A percentile compares a stretch with the other conserved stretches of the same genome.
phyloP scores from a whole-genome alignment of 2,329 filamentous ascomycete species.

The Sarocladium brachiariae region DNA sequence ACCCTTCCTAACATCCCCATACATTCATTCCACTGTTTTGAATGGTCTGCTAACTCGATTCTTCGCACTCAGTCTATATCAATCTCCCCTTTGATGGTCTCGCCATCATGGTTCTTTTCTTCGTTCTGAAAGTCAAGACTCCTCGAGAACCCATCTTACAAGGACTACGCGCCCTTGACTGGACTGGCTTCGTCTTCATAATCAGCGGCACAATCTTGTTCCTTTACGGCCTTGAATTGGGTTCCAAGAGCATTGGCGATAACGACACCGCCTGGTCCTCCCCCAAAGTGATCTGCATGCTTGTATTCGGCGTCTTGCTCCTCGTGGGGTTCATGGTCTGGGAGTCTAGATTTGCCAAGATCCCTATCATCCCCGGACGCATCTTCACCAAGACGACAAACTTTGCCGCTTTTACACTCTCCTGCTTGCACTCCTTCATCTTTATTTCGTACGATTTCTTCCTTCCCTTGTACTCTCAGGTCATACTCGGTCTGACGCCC shows the following conservation, averaged over 20 bases:
- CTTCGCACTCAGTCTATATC: constrained; percentile 31
- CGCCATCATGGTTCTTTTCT: constrained; percentile 27
- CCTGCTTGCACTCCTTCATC: constrained; percentile 31
- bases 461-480: constrained; percentile 55
- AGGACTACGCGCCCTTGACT: constrained; percentile 46
- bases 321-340: constrained; percentile 39
- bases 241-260: constrained; percentile 39
- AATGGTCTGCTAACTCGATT: constrained; percentile 8
- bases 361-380: constrained; percentile 50
- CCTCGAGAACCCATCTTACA: constrained; percentile 45
- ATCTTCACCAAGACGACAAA: constrained; percentile 45
- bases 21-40: neutral
- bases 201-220: constrained; percentile 52
- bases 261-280: constrained; percentile 50
- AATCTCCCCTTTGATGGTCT: constrained; percentile 35
- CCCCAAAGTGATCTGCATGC: constrained; percentile 42
- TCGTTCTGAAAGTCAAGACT: constrained; percentile 45
- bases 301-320: constrained; percentile 41
- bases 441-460: constrained; percentile 54
- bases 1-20: neutral
- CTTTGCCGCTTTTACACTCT: constrained; percentile 35
- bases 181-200: constrained; percentile 46
- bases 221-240: constrained; percentile 54
- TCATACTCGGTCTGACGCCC: constrained; percentile 43
- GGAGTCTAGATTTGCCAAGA: constrained; percentile 46